Conservation (phyloP, 352 stramenopile species). For the Phytophthora parvispora region DNA sequence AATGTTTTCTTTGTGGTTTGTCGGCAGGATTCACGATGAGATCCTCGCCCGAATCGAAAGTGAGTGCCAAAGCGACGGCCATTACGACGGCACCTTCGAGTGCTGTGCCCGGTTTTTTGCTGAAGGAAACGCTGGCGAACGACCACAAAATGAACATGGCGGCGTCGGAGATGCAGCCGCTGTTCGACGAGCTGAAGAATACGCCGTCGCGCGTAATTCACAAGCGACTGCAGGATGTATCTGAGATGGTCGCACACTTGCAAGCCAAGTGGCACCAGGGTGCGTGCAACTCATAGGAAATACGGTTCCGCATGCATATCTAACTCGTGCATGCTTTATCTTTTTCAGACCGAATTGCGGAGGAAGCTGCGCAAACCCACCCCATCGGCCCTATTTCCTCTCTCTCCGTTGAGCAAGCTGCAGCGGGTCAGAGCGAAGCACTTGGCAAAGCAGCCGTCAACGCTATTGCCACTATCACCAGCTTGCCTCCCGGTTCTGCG, state of each 20-base stretch:
- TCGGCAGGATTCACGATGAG: slow-evolving; percentile 22
- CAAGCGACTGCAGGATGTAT: slow-evolving; percentile 82
- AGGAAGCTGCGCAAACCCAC: slow-evolving; percentile 38
- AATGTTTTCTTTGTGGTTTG: neutral
- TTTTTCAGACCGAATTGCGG: slow-evolving; percentile 38
- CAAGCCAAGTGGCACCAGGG: slow-evolving; percentile 79
- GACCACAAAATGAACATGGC: slow-evolving; percentile 76
- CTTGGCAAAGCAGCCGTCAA: slow-evolving; percentile 21
- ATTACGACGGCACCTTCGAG: slow-evolving; percentile 14
- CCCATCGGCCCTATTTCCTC: slow-evolving; percentile 21
- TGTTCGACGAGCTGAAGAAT: slow-evolving; percentile 65
- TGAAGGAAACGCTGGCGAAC: slow-evolving; percentile 60
- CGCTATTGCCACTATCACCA: slow-evolving; percentile 27
- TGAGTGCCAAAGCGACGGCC: slow-evolving; percentile 14
- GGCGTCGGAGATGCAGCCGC: slow-evolving; percentile 63
- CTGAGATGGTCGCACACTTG: slow-evolving; percentile 76
- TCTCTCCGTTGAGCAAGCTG: slow-evolving; percentile 32
- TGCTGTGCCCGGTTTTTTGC: slow-evolving; percentile 23
- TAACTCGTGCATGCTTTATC: slow-evolving; percentile 9
- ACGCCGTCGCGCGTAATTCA: slow-evolving; percentile 75
- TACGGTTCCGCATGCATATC: neutral
- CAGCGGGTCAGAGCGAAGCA: slow-evolving; percentile 14
- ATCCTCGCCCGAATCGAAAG: slow-evolving; percentile 21
- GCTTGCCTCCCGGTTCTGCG: slow-evolving; percentile 31
- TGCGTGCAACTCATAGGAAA: slow-evolving; percentile 13